A percentile compares a stretch with the other conserved stretches of the same genome.
These are phyloP conservation scores for Chlorella sp. DNA, from an alignment of 139 green algal genomes.

Conservation along the genomic window DNA sequence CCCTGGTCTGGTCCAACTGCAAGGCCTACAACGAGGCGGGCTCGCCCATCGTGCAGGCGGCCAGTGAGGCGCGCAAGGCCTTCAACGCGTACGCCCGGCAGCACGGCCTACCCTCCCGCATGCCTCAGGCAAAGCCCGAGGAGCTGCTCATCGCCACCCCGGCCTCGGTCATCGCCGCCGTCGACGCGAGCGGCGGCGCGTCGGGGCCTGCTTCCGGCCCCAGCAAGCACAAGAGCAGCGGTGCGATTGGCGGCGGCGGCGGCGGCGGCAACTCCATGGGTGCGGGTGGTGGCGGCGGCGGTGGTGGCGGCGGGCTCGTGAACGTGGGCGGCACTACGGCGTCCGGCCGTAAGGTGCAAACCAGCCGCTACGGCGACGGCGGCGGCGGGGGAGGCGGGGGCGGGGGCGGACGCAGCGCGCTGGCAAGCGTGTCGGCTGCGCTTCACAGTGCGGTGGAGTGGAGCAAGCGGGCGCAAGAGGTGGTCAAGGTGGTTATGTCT, in stretches of 20 bases:
- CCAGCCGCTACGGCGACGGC: background rate
- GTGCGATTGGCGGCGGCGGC: background rate
- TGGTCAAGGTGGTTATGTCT: slow-evolving; percentile 2
- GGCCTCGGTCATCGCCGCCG: too few species aligned
- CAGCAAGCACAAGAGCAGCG: too few species aligned
- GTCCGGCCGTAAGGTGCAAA: background rate
- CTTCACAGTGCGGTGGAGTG: background rate
- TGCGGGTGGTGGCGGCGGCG: background rate
- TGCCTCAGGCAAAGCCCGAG: background rate
- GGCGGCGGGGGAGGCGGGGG: too few species aligned
- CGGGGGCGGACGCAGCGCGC: too few species aligned
- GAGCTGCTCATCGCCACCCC: background rate
- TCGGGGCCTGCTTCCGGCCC: too few species aligned
- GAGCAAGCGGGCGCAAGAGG: background rate
- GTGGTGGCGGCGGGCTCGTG: too few species aligned
- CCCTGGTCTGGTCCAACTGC: slow-evolving; percentile 7
- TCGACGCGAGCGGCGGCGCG: too few species aligned
- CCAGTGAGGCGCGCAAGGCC: background rate
- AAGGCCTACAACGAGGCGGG: slow-evolving; percentile 3
- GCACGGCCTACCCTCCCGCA: background rate
- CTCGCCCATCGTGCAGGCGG: background rate
- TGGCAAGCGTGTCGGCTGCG: background rate
- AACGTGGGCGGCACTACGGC: too few species aligned
- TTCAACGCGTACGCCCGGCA: background rate
- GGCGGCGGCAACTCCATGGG: background rate